phyloP scores from a whole-genome alignment of 1,284 basidiomycete species.

The Flammula alnicola region DNA sequence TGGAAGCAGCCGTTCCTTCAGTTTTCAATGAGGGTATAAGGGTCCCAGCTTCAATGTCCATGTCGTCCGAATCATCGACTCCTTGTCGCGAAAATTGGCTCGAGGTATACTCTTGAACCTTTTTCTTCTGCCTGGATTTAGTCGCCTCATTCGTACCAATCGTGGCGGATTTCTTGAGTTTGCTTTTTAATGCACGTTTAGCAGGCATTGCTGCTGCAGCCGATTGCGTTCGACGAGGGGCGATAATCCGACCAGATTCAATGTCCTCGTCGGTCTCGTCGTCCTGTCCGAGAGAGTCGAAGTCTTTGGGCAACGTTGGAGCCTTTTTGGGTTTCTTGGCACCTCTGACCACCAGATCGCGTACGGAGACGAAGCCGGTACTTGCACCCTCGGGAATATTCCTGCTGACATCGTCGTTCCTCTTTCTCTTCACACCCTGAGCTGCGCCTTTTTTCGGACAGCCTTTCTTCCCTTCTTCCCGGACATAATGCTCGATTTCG shows the following conservation, averaged over 20 bases:
- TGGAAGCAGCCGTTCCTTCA: background rate
- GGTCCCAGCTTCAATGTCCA: slow-evolving; percentile 51
- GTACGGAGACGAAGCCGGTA: slow-evolving; percentile 67
- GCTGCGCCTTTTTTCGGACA: slow-evolving; percentile 43
- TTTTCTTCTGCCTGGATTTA: slow-evolving; percentile 35
- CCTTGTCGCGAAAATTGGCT: slow-evolving; percentile 48
- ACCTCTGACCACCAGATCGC: slow-evolving; percentile 59
- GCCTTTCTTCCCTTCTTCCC: slow-evolving; percentile 44
- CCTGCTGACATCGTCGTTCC: slow-evolving; percentile 65
- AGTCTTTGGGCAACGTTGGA: slow-evolving; percentile 33
- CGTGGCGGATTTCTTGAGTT: slow-evolving; percentile 43
- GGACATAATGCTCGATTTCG: slow-evolving; percentile 75
- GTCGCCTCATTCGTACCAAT: slow-evolving; percentile 32
- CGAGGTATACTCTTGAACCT: slow-evolving; percentile 30
- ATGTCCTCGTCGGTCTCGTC: slow-evolving; percentile 67
- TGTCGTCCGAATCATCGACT: slow-evolving; percentile 59
- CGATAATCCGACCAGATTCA: slow-evolving; percentile 57
- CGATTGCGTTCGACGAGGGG: slow-evolving; percentile 54
- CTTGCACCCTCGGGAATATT: slow-evolving; percentile 71
- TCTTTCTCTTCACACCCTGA: slow-evolving; percentile 62
- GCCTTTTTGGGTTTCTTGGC: slow-evolving; percentile 51
- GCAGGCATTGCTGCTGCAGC: slow-evolving; percentile 35
- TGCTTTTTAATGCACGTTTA: slow-evolving; percentile 28
- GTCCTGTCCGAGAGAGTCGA: slow-evolving; percentile 49
- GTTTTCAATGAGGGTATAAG: slow-evolving; percentile 10